Evolutionary conservation across 2,329 filamentous ascomycete genomes (phyloP), one percentile per base, ranked within the genome.

Genomic region (Periconia sp.): DNA sequence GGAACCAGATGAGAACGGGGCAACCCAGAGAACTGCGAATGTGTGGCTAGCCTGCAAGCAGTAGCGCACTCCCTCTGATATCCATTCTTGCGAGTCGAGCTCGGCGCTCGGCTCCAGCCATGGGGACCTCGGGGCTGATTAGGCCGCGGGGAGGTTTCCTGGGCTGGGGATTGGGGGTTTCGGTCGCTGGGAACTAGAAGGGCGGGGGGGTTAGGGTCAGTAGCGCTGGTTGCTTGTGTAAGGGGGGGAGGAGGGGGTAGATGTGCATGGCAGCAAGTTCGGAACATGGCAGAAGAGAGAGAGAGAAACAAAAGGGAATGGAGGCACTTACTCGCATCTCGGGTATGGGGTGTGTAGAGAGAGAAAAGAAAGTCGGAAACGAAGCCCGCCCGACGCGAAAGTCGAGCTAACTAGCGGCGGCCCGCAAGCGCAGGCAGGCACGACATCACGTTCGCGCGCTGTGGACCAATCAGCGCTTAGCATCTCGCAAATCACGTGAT

Each of bases 11-110:
- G 6, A 17, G 26, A n/a, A n/a, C 5, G 13, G 35, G 22, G 9
- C 11, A 18, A 33, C 25, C 40, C 34, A 37, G 33, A 37, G 17
- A 10, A 25, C 9, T 24, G 33, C 33, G 26, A 37, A 28, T 13
- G 10, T 15, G 28, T 46, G 52, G 33, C 32, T 41, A 38, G 2
- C 41, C 40, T 47, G 45, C 7, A 34, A 38, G 40, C n/a, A n/a
- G 40, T 26, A 43, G 30, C 31, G 28, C 51, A 52, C 49, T 52
- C 54, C 52, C 54, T 57, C 34, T 25, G 54, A 47, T 57, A 52
- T 56, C 54, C 33, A 48, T 57, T 57, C 43, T 46, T 40, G 24
- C 24, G 37, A 30, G 33, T 15, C 45, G 34, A 24, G 18, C 24
- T 16, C 17, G 12, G 17, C 16, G 34, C 21, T 17, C 17, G 31